These are phyloP conservation scores for Leccinum truebloodii DNA, from an alignment of 768 basidiomycete species.

Conservation along the genomic window DNA sequence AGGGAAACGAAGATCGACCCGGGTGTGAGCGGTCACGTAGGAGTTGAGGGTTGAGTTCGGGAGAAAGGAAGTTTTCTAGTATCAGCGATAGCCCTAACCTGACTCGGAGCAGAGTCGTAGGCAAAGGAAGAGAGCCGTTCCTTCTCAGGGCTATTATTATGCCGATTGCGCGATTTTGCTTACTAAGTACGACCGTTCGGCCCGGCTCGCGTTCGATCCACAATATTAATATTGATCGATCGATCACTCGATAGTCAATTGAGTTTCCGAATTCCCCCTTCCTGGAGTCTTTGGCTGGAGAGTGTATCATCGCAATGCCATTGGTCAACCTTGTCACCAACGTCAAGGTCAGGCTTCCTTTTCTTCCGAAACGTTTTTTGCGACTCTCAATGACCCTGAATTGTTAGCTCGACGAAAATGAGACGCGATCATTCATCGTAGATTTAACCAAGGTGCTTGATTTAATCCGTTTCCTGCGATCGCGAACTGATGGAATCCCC, in stretches of 20 bases:
- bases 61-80: too few species aligned
- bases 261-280: background rate
- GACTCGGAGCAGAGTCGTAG: too few species aligned
- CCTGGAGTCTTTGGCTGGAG: background rate
- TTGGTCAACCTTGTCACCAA: constrained; percentile 37
- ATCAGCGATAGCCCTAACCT: too few species aligned
- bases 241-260: background rate
- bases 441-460: constrained; percentile 5
- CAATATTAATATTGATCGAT: background rate
- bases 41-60: too few species aligned
- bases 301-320: constrained; percentile 29
- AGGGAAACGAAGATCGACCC: too few species aligned
- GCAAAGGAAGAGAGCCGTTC: too few species aligned
- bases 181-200: too few species aligned
- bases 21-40: too few species aligned
- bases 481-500: background rate
- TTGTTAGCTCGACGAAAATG: constrained; percentile 5
- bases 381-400: background rate
- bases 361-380: background rate
- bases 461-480: background rate
- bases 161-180: too few species aligned
- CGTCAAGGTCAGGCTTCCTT: constrained; percentile 26
- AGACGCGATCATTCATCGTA: constrained; percentile 2
- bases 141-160: too few species aligned
- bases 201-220: too few species aligned